These are phyloP conservation scores for Oehlia diaphana DNA, from an alignment of 192 early-diverging fungal species.

Conservation along the genomic window DNA sequence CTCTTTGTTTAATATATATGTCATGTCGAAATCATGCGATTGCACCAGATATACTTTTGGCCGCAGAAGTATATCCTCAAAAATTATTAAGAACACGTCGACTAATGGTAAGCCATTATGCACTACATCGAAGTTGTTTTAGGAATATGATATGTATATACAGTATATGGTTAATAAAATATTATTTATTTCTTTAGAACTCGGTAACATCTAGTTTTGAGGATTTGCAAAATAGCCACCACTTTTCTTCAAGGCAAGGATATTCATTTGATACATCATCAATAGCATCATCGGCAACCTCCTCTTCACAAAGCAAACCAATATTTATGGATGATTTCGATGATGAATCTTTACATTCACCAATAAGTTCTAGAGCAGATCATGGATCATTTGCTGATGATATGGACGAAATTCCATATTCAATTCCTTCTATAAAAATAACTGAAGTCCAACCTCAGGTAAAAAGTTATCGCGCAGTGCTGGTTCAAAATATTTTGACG, in stretches of 20 bases:
- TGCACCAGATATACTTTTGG: constrained; percentile 37
- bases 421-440: constrained; percentile 10
- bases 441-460: neutral
- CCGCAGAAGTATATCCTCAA: constrained; percentile 43
- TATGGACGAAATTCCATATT: neutral
- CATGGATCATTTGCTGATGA: constrained; percentile 9
- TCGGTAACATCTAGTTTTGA: constrained; percentile 31
- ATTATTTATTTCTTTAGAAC: constrained; percentile 26
- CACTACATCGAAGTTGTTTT: neutral
- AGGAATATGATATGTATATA: neutral
- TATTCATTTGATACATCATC: constrained; percentile 23
- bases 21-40: constrained; percentile 38
- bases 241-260: constrained; percentile 22
- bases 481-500: neutral
- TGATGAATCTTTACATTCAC: neutral
- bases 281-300: neutral
- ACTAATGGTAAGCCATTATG: constrained; percentile 30
- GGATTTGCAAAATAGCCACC: constrained; percentile 1
- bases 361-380: neutral
- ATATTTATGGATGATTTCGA: neutral
- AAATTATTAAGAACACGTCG: constrained; percentile 37
- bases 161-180: neutral
- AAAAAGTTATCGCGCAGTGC: constrained; percentile 1
- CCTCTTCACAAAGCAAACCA: neutral
- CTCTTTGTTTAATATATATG: constrained; percentile 39